Evolutionary conservation across 306 rosid species (phyloP).

Genomic region (Dalbergia cochinchinensis): DNA sequence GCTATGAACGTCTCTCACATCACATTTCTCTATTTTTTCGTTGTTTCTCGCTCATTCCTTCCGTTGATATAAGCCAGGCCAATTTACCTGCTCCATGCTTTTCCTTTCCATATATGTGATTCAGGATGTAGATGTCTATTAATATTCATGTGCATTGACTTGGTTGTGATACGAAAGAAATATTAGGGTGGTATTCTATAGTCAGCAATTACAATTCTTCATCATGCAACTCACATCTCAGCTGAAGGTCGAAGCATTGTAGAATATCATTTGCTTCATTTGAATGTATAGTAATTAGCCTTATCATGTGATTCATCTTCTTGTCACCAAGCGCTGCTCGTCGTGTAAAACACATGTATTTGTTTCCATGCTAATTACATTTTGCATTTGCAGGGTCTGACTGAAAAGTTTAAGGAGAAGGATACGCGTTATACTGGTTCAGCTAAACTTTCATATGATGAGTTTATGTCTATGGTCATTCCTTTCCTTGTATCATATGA

Average conservation of each 20-base stretch:
- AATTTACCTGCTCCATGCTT: slow-evolving; percentile 4
- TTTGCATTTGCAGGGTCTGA: slow-evolving; percentile 79
- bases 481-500: slow-evolving; percentile 85
- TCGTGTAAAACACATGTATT: neutral
- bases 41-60: slow-evolving; percentile 19
- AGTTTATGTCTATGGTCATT: slow-evolving; percentile 78
- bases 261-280: slow-evolving; percentile 6
- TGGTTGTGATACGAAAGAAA: slow-evolving; percentile 19
- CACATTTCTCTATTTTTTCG: slow-evolving; percentile 24
- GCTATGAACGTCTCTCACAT: neutral
- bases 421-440: slow-evolving; percentile 71
- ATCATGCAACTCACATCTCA: neutral
- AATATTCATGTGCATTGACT: slow-evolving; percentile 27
- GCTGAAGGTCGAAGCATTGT: slow-evolving; percentile 15
- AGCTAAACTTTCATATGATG: slow-evolving; percentile 69
- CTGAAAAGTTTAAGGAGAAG: slow-evolving; percentile 90
- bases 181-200: slow-evolving; percentile 6
- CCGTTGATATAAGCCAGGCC: slow-evolving; percentile 16
- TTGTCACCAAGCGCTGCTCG: neutral
- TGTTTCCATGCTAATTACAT: slow-evolving; percentile 17
- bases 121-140: neutral
- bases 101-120: slow-evolving; percentile 14
- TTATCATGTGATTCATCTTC: slow-evolving; percentile 3
- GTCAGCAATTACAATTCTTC: neutral
- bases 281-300: slow-evolving; percentile 5